Conservation (phyloP, 805 yeast species). For the Saturnispora halmiae region DNA sequence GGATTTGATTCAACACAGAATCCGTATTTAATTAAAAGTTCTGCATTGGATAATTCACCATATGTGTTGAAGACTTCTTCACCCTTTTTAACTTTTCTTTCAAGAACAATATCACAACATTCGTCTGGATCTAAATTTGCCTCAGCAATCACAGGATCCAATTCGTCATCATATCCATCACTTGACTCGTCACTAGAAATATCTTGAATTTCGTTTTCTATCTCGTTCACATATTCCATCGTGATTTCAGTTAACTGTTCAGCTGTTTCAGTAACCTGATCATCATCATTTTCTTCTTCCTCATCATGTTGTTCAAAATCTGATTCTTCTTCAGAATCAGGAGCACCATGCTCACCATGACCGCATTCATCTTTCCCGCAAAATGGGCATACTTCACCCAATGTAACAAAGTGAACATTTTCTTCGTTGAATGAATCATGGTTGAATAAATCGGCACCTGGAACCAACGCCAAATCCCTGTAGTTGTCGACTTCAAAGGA, state of each 20-base stretch:
- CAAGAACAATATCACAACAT: conserved; percentile 64
- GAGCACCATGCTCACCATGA: conserved; percentile 24
- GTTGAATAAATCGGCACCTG: conserved; percentile 86
- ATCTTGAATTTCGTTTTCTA: conserved; percentile 26
- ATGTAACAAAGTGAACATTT: conserved; percentile 57
- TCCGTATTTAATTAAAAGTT: conserved; percentile 69
- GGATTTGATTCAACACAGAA: conserved; percentile 50
- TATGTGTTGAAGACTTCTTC: conserved; percentile 74
- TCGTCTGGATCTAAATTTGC: conserved; percentile 35
- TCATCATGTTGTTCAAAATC: too few relatives aligned
- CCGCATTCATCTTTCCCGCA: conserved; percentile 30
- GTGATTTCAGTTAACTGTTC: conserved; percentile 24
- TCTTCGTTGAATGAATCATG: conserved; percentile 49
- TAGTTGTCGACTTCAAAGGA: conserved; percentile 74
- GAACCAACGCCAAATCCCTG: conserved; percentile 71
- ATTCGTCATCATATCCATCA: conserved; percentile 17
- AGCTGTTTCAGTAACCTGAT: conserved; percentile 17
- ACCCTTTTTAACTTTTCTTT: conserved; percentile 34
- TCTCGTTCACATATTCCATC: conserved; percentile 23
- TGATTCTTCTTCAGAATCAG: conserved; percentile 25
- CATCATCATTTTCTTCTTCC: conserved; percentile 21
- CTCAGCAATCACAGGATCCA: conserved; percentile 24
- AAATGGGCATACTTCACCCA: conserved; percentile 29
- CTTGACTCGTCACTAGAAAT: conserved; percentile 19
- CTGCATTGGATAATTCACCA: conserved; percentile 62